Percentiles rank a stretch among this genome's conserved stretches.
Conservation (phyloP, 257 asterid genomes). For the Rhazya stricta region DNA sequence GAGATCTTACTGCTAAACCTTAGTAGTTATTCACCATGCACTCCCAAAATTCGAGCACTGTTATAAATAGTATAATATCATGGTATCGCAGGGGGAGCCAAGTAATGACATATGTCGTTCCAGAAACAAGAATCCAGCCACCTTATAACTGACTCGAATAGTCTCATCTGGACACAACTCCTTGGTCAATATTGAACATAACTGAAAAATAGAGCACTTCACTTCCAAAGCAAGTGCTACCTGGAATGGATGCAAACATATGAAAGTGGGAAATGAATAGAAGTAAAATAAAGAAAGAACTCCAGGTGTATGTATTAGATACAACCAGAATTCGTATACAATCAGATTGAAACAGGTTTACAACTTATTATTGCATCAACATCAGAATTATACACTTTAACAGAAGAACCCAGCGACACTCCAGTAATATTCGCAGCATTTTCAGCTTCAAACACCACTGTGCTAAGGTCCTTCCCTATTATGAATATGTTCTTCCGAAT, state of each 20-base stretch:
- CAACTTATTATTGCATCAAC: slow-evolving; percentile 60
- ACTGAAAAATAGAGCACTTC: too few species aligned
- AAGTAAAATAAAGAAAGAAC: too few species aligned
- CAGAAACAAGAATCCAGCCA: neutral
- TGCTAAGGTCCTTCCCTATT: slow-evolving; percentile 65
- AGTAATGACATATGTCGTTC: neutral
- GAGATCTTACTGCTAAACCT: neutral
- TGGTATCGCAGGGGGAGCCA: neutral
- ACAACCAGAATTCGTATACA: neutral
- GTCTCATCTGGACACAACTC: too few species aligned
- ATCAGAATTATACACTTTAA: slow-evolving; percentile 32
- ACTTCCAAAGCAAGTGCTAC: neutral
- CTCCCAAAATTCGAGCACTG: too few species aligned
- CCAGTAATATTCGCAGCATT: slow-evolving; percentile 36
- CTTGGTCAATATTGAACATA: neutral
- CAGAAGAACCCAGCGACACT: slow-evolving; percentile 42
- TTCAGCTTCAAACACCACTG: slow-evolving; percentile 50
- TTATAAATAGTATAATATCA: too few species aligned
- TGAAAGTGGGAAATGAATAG: neutral
- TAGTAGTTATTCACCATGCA: neutral
- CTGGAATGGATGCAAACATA: neutral
- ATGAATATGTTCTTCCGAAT: slow-evolving; percentile 57
- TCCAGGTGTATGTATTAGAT: neutral
- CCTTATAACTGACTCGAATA: neutral
- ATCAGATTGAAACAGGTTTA: slow-evolving; percentile 45